phyloP scores from a whole-genome alignment of 169 alveolate species.

The Eimeria acervulina region DNA sequence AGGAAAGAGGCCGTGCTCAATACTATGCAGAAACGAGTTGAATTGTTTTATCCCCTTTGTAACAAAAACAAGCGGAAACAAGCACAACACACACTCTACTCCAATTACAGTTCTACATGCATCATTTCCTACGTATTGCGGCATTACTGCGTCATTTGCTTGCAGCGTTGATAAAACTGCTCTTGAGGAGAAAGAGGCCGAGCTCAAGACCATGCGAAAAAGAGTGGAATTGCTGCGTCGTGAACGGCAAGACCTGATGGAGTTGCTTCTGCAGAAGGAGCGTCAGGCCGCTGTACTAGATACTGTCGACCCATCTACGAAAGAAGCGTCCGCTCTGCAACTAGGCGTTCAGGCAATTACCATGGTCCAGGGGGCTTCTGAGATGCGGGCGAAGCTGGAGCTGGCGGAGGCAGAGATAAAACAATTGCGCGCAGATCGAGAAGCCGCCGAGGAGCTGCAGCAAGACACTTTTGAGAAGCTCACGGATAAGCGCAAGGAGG shows the following conservation, averaged over 20 bases:
- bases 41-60: not conserved
- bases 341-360: constrained; percentile 80
- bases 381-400: constrained; percentile 54
- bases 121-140: not conserved
- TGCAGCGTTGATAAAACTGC: constrained; percentile 1
- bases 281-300: constrained; percentile 66
- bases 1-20: not conserved
- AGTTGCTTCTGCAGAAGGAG: constrained; percentile 78
- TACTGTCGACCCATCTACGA: constrained; percentile 60
- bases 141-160: not conserved
- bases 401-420: constrained; percentile 67
- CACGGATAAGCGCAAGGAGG: constrained; percentile 79
- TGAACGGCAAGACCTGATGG: constrained; percentile 75
- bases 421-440: constrained; percentile 48
- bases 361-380: constrained; percentile 73
- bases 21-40: not conserved
- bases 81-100: not conserved
- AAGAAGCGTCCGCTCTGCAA: constrained; percentile 81
- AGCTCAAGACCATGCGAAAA: constrained; percentile 48
- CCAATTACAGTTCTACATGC: not conserved
- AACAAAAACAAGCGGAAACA: too few species aligned
- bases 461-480: constrained; percentile 75
- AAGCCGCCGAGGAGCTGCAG: constrained; percentile 45
- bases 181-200: constrained; percentile 33
- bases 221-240: constrained; percentile 69